Evolutionary conservation across 257 asterid genomes (phyloP), one percentile per base, ranked within the genome.

Genomic region (Nicotiana noctiflora): DNA sequence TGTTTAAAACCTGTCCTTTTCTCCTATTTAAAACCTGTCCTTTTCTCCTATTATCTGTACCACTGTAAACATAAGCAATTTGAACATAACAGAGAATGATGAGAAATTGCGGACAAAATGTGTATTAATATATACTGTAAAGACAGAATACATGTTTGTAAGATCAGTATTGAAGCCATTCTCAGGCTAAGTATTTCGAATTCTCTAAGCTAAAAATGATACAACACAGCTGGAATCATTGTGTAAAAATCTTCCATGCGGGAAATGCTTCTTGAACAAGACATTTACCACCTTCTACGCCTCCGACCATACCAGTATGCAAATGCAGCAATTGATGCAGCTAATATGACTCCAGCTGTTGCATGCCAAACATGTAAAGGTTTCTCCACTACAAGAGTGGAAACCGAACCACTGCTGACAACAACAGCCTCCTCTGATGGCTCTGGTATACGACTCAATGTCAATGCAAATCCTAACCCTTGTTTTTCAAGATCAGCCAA

Each of bases 281-380:
- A 9, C 21, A 13, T 75, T 90, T 87, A 94, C 97, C 97, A 91
- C 79, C 95, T 87, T 77, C 90, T 81, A 44, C 97, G 92, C 89
- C 83, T 90, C 84, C 85, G 86, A 21, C 98, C 97, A 29, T 94
- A 92, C 98, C 97, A 92, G 82, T 90, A 94, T 6, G 95, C 97
- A 60, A 94, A 89, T 21, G 90, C 97, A 4, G 97, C 97, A 53
- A 94, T 84, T 0, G 97, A 89, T 25, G 97, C 97, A 77, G 97
- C 98, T 62, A 92, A 72, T 32, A 88, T 34, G 51, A 91, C 97
- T 7, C 98, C 97, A n/a, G 92, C 93, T 11, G 95, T 80, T 5
- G 97, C 97, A 51, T 91, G 97, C 97, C 95, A 94, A 3, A 76
- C 88, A 68, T 88, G 77, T 31, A 91, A 5, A 7, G 94, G 89